These are phyloP conservation scores for Alternaria gansuensis DNA, from an alignment of 2,329 filamentous ascomycete genomes.

Conservation along the genomic window DNA sequence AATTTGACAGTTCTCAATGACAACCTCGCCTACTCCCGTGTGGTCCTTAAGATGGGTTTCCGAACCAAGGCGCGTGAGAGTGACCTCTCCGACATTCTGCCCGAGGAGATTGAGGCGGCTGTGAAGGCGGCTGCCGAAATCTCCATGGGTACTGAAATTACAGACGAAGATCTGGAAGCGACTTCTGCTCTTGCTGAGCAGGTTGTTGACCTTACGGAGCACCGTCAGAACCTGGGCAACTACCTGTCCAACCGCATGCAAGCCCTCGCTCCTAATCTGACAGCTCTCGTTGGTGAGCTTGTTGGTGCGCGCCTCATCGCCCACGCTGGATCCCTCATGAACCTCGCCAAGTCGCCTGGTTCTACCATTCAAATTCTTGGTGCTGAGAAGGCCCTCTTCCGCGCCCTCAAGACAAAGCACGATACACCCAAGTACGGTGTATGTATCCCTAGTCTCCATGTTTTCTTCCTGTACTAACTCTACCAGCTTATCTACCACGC, in stretches of 20 bases:
- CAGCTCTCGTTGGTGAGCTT: slow-evolving; percentile 88
- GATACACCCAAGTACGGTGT: slow-evolving; percentile 95
- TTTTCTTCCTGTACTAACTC: slow-evolving; percentile 68
- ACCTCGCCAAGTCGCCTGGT: slow-evolving; percentile 91
- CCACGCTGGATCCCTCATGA: slow-evolving; percentile 92
- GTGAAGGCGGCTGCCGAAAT: slow-evolving; percentile 96
- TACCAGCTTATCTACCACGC: slow-evolving; percentile 70
- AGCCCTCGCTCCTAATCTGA: slow-evolving; percentile 95
- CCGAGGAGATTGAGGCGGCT: slow-evolving; percentile 90
- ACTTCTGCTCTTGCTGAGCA: slow-evolving; percentile 92
- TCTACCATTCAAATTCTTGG: slow-evolving; percentile 98
- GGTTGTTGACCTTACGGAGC: slow-evolving; percentile 87
- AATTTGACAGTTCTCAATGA: slow-evolving; percentile 64
- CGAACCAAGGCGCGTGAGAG: slow-evolving; percentile 78
- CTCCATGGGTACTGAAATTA: slow-evolving; percentile 98
- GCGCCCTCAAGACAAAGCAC: slow-evolving; percentile 98
- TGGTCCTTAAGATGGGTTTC: slow-evolving; percentile 90
- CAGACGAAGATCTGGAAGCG: slow-evolving; percentile 88
- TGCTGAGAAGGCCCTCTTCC: slow-evolving; percentile 98
- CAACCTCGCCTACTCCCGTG: slow-evolving; percentile 80
- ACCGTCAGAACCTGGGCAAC: slow-evolving; percentile 80
- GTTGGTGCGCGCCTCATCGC: slow-evolving; percentile 95
- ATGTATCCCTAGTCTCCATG: slow-evolving; percentile 57
- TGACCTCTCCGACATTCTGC: slow-evolving; percentile 81
- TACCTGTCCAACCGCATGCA: slow-evolving; percentile 95